These are phyloP conservation scores for Eucalyptus dawsonii DNA, from an alignment of 345 rosid species.

Conservation along the genomic window DNA sequence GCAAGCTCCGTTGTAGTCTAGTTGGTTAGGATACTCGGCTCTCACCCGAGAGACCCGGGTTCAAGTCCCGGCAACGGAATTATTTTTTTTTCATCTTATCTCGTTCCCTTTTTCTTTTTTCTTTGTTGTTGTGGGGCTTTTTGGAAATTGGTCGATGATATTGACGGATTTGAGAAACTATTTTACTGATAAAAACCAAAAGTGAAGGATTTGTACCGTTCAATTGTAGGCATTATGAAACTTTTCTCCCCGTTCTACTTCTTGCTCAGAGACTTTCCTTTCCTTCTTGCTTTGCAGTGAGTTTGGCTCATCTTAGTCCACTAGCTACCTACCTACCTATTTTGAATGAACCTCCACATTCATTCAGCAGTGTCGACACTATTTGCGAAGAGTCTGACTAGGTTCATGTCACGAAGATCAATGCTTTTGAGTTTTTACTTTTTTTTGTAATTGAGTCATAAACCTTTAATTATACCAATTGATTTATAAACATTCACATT, in stretches of 20 bases:
- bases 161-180: background rate
- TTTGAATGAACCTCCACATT: background rate
- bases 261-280: background rate
- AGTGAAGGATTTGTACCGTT: background rate
- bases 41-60: constrained; percentile 40
- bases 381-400: accelerated
- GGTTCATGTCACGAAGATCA: accelerated
- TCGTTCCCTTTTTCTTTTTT: background rate
- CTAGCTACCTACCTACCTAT: background rate
- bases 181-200: too few species aligned
- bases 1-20: constrained; percentile 24
- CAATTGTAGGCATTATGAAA: background rate
- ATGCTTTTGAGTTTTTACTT: background rate
- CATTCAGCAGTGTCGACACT: background rate
- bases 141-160: background rate
- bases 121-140: too few species aligned
- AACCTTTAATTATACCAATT: too few species aligned
- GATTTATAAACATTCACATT: too few species aligned
- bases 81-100: too few species aligned
- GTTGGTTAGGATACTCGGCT: constrained; percentile 40
- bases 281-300: background rate
- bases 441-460: background rate
- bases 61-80: constrained; percentile 32
- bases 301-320: background rate
- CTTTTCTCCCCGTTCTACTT: background rate